Evolutionary conservation across 495 filamentous ascomycete species (phyloP).

Genomic region (Pseudomonodictys pantanalensis): DNA sequence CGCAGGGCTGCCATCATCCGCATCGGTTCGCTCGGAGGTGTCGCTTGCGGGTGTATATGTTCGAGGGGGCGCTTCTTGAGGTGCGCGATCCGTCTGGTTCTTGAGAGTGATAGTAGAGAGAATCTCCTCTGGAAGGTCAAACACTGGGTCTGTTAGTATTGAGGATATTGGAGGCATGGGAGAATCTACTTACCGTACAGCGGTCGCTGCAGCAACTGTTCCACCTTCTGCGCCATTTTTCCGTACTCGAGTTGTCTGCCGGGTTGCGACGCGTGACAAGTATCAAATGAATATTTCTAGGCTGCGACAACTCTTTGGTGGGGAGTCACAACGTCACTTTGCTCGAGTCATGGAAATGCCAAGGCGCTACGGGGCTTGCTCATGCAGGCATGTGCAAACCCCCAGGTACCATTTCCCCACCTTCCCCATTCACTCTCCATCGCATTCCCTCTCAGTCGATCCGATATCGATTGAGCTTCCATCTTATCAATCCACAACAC

Average conservation of each 20-base stretch:
- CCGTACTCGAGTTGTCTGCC: background rate
- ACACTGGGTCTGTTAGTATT: conserved; percentile 55
- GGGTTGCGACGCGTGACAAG: background rate
- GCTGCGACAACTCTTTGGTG: conserved; percentile 14
- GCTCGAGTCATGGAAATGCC: conserved; percentile 15
- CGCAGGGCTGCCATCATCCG: conserved; percentile 48
- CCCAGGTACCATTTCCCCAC: background rate
- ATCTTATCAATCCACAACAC: too few species aligned
- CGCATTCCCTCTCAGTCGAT: background rate
- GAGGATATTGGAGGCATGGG: background rate
- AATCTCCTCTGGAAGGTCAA: conserved; percentile 78
- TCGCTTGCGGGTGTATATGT: conserved; percentile 30
- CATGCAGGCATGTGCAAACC: background rate
- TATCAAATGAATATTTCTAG: background rate
- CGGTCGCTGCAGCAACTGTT: conserved; percentile 60
- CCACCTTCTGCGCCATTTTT: conserved; percentile 40
- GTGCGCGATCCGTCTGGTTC: conserved; percentile 17
- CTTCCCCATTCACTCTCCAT: background rate
- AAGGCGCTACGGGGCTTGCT: conserved; percentile 11
- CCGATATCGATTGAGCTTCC: background rate
- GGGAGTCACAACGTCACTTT: conserved; percentile 27
- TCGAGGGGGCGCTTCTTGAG: conserved; percentile 5
- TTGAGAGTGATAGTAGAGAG: conserved; percentile 59
- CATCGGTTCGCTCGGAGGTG: conserved; percentile 30
- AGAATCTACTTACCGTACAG: conserved; percentile 55